phyloP scores from a whole-genome alignment of 106 monocot species.

The Dactylorhiza incarnata region DNA sequence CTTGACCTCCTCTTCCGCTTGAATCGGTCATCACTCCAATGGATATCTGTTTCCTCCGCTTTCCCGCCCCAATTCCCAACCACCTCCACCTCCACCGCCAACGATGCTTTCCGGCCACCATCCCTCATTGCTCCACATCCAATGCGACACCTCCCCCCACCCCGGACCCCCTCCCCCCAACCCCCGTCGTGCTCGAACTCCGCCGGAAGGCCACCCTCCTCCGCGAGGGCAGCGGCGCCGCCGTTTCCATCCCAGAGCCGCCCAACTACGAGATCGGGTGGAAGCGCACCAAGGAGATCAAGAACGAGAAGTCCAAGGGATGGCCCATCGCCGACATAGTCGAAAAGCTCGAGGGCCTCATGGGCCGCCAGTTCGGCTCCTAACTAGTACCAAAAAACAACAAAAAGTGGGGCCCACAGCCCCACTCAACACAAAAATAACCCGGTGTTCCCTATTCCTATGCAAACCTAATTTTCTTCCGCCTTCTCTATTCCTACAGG shows the following conservation, averaged over 20 bases:
- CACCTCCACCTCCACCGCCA: background rate
- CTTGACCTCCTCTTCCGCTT: background rate
- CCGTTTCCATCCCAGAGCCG: conserved; percentile 39
- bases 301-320: conserved; percentile 56
- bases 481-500: no score
- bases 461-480: no score
- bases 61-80: background rate
- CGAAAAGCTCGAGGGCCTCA: conserved; percentile 71
- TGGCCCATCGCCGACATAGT: conserved; percentile 68
- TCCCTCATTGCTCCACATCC: conserved; percentile 7
- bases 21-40: background rate
- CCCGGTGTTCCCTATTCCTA: no score
- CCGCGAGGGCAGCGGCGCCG: conserved; percentile 6
- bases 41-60: conserved; percentile 12
- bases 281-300: conserved; percentile 72
- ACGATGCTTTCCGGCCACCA: background rate
- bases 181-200: conserved; percentile 11
- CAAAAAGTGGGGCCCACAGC: no score
- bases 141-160: background rate
- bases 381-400: no score
- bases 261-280: conserved; percentile 84
- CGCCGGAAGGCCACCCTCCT: conserved; percentile 24
- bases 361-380: conserved; percentile 60
- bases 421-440: no score
- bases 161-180: conserved; percentile 9